Conservation (phyloP, 306 rosid species). For the Cucurbita maxima region DNA sequence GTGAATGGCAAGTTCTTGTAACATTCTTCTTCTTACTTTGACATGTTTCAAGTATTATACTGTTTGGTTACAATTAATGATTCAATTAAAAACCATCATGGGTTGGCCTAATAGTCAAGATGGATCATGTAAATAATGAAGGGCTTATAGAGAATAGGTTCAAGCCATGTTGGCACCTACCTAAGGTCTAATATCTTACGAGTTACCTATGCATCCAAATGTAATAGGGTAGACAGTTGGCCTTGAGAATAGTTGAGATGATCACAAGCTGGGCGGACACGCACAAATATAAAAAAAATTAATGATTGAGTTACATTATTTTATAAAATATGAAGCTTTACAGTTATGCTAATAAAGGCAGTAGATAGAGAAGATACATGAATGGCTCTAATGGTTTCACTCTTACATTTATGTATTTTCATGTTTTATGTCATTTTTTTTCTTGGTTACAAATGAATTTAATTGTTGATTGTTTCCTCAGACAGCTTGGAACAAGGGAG, state of each 20-base stretch:
- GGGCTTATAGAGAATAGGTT: too few relatives aligned
- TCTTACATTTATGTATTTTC: not conserved
- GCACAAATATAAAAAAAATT: not conserved
- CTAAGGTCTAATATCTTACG: too few relatives aligned
- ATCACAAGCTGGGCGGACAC: not conserved
- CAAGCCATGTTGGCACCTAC: too few relatives aligned
- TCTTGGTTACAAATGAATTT: not conserved
- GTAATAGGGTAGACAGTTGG: too few relatives aligned
- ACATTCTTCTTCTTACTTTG: not conserved
- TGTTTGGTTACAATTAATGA: not conserved
- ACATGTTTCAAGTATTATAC: not conserved
- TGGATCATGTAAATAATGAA: too few relatives aligned
- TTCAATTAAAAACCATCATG: not conserved
- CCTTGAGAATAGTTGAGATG: too few relatives aligned
- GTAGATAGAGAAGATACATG: not conserved
- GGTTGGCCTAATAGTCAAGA: not conserved
- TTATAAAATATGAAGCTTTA: not conserved
- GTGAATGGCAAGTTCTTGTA: not conserved
- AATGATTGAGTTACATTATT: not conserved
- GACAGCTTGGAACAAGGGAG: constrained; percentile 93
- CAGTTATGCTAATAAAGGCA: not conserved
- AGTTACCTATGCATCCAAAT: too few relatives aligned
- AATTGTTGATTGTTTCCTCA: constrained; percentile 22
- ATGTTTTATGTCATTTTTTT: not conserved
- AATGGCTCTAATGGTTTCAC: not conserved